A percentile compares a stretch with the other conserved stretches of the same genome.
Conservation (phyloP, 805 yeast genomes). For the Ogataea paraovalis region DNA sequence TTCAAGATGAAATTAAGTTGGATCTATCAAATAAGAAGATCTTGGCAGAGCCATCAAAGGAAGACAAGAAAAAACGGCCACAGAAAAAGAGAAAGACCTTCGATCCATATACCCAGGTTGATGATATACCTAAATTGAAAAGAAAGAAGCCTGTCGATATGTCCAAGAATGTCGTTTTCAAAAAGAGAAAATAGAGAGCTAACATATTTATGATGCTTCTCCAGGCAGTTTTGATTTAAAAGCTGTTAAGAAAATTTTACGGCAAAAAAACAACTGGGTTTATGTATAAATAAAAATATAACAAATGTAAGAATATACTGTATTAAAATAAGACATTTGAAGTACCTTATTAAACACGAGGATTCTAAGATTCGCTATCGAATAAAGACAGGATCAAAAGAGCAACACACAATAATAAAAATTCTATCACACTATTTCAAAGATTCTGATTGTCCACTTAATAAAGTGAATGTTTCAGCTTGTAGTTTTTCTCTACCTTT, state of each 20-base stretch:
- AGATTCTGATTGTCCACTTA: constrained; percentile 73
- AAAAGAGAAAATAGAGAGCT: constrained; percentile 17
- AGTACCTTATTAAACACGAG: background rate
- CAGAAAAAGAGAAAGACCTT: constrained; percentile 37
- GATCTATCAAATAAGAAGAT: constrained; percentile 25
- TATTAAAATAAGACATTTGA: background rate
- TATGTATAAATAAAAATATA: background rate
- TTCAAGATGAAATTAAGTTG: constrained; percentile 26
- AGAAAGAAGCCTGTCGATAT: constrained; percentile 25
- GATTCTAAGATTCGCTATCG: background rate
- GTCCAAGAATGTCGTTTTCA: constrained; percentile 28
- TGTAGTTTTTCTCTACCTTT: constrained; percentile 86
- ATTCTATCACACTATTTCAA: constrained; percentile 13
- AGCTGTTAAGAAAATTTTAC: too few species aligned
- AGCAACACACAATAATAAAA: too few species aligned
- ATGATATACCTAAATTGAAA: constrained; percentile 23
- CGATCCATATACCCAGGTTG: constrained; percentile 51
- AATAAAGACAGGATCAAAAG: too few species aligned
- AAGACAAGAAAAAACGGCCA: constrained; percentile 16
- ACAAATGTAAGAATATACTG: background rate
- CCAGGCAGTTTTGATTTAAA: too few species aligned
- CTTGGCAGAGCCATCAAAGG: constrained; percentile 11
- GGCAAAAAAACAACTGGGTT: background rate
- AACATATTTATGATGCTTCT: background rate
- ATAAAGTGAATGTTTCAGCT: constrained; percentile 85